Evolutionary conservation across 306 rosid genomes (phyloP), one percentile per base, ranked within the genome.

Genomic region (Quercus dentata): DNA sequence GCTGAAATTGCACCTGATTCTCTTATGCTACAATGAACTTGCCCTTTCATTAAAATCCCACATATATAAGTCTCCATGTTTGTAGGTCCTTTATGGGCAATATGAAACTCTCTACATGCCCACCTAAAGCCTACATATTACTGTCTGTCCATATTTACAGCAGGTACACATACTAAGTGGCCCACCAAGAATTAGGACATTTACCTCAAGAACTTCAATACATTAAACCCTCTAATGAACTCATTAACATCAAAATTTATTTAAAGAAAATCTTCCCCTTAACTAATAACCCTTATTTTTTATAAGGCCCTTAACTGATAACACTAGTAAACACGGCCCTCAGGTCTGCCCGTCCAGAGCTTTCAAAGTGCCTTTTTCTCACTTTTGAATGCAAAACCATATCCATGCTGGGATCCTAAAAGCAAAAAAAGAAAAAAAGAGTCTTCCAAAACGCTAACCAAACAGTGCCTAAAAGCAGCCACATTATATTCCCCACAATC

Each of bases 161-260:
- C 90, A 86, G 88, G 89, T 58, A 79, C 94, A 89, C 96, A 84
- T 81, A 80, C 78, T 88, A 56, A 78, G 92, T 70, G 90, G 41
- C 90, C 97, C 73, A 72, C 91, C 97, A 93, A 93, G 97, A 93
- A 93, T 93, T 89, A 89, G 94, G 97, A 91, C 92, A 89, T 80
- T 44, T 41, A 31, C 19, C 65, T 21, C 27, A 51, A 69, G 18
- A 52, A 80, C 56, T 9, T 2, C 55, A 65, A 30, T 15, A 31
- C 71, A 65, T 73, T 73, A 14, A 27, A 68, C 61, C 51, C 59
- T 71, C 18, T 55, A 46, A 55, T 28, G 77, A 5, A 46, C 5
- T 12, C 19, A 62, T 55, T 65, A 79, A 38, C 56, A 62, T 69
- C 56, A 82, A 80, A 6, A 62, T 49, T 52, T 6, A 63, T 56